Base-by-base conservation (phyloP, 78 protist species). In the Emiliania huxleyi region DNA sequence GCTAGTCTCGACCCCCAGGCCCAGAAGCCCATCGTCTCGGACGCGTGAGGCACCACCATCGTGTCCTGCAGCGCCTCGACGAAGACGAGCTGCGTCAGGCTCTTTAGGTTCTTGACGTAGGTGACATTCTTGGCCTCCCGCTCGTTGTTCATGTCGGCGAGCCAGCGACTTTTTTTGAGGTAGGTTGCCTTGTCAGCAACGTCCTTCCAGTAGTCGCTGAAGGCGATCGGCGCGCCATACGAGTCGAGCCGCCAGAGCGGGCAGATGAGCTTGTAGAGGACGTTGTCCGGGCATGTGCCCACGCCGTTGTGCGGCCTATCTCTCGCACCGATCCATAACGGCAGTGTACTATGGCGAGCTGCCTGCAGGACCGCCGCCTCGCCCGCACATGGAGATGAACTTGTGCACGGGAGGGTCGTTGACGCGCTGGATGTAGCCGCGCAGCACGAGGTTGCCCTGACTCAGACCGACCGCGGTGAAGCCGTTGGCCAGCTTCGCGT, bases 101-200 rank as follows among this genome's bases (percentile, higher is more conserved):
- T 0, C 25, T 0, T 15, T 23, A 49, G 8, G 62, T 49, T 49
- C 1, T 15, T 23, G 4, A 15, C 26, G 95, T 96, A 96, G 46
- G 96, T 94, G n/a, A 45, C 84, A 46, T 96, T 96, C 89, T 94
- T 96, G 69, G 4, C 42, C 25, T 49, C 33, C 48, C 75, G 38
- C 44, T 92, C 94, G 94, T 96, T 96, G 84, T 94, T 94, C 19
- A 96, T 94, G 71, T 96, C 97, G 18, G 96, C 94, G 26, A 96
- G 81, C 92, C 94, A 96, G 45, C 37, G 44, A 26, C 90, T 91
- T 43, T 90, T 90, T 56, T 88, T 93, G 49, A 92, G 44, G 94
- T 81, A 96, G 37, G 42, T 38, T 19, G 46, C 87, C n/a, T 42
- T 38, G 52, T 79, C 87, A 11, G 23, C 19, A 15, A 49, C 62